These are phyloP conservation scores for Fistulina hepatica DNA, from an alignment of 1,284 basidiomycete species.

Conservation along the genomic window DNA sequence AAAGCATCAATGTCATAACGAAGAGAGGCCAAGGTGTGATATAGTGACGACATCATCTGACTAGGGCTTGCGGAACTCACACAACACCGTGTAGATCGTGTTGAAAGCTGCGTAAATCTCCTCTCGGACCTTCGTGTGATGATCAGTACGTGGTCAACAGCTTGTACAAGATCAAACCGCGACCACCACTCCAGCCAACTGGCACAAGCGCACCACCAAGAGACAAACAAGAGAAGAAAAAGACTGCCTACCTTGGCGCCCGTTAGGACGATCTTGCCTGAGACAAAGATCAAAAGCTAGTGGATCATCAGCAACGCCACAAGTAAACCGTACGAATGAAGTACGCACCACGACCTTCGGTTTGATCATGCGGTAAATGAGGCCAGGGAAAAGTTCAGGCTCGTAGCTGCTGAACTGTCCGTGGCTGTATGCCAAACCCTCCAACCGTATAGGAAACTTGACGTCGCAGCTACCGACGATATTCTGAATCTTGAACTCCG, in stretches of 20 bases:
- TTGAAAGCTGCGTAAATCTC: slow-evolving; percentile 99
- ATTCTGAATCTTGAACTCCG: slow-evolving; percentile 99
- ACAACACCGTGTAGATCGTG: slow-evolving; percentile 93
- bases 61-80: slow-evolving; percentile 82
- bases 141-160: slow-evolving; percentile 9
- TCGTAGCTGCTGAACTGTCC: slow-evolving; percentile 98
- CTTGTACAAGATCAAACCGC: slow-evolving; percentile 2
- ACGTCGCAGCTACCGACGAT: slow-evolving; percentile 98
- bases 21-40: slow-evolving; percentile 8
- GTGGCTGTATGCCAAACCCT: slow-evolving; percentile 96
- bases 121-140: slow-evolving; percentile 69
- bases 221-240: slow-evolving; percentile 17
- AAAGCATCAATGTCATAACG: slow-evolving; percentile 9
- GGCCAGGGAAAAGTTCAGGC: slow-evolving; percentile 97
- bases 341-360: slow-evolving; percentile 97
- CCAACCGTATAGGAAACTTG: slow-evolving; percentile 97
- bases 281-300: slow-evolving; percentile 99
- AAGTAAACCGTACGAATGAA: too few species aligned
- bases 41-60: slow-evolving; percentile 18
- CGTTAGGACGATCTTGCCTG: slow-evolving; percentile 97
- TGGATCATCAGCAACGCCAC: too few species aligned
- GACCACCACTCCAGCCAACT: not conserved
- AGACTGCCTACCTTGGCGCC: slow-evolving; percentile 82
- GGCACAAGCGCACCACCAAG: slow-evolving; percentile 4
- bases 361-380: slow-evolving; percentile 99